Evolutionary conservation across 805 yeast genomes (phyloP), one percentile per base, ranked within the genome.

Genomic region (Metschnikowia matae): DNA sequence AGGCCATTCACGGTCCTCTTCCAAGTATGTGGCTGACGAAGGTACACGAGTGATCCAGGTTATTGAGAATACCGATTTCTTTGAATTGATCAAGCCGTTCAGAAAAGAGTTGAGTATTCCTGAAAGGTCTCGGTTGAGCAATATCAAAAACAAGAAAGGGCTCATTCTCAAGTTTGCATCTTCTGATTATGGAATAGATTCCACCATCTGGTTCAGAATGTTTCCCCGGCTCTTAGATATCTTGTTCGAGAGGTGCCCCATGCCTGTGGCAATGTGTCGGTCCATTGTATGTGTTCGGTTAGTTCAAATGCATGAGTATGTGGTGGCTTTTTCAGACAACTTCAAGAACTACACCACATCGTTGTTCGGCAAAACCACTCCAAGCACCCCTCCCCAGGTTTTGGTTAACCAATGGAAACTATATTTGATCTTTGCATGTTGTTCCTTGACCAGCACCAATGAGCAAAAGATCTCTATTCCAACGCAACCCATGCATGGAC

Each of bases 201-300:
- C 96, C 1, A 96, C 98, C 0, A 71, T 94, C n/a, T 94, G 99
- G 99, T 85, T 92, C 60, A 79, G 96, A 53, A 79, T 85, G 1
- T 90, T 87, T 59, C 97, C 97, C 1, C 79, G 78, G 35, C 70
- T 94, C 2, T 68, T 94, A 39, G 82, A 79, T 33, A 74, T 82
- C 1, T 82, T 94, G 52, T 89, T 88, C 53, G 87, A 82, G 52
- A 78, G 77, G 44, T 90, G 96, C 61, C 98, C 99, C 0, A 84
- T 92, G 62, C 92, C 96, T 0, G 89, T 92, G 66, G 99, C 98
- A 0, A 73, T 94, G 50, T 89, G 96, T 54, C 80, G 99, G 7
- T 86, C 96, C 2, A 84, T 88, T 53, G 95, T 94, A 7, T 92
- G 98, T 67, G 85, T 88, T 17, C 69, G 97, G 47, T 66, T 94